Evolutionary conservation across 495 filamentous ascomycete species (phyloP).

Genomic region (Lasiosphaeria miniovina): DNA sequence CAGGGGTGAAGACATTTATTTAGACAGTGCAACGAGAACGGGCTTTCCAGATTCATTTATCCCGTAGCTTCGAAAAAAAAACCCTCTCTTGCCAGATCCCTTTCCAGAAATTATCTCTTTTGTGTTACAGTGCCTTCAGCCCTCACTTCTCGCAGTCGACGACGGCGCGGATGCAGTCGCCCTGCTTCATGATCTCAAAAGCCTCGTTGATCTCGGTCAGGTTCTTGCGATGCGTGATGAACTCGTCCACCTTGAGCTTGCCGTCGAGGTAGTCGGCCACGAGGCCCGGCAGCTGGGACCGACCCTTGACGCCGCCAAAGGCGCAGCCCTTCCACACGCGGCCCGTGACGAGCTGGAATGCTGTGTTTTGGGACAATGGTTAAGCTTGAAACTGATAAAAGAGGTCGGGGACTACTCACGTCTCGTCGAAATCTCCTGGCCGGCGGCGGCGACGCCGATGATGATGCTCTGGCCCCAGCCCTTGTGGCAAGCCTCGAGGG

Average conservation of each 20-base stretch:
- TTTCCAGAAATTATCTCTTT: neutral
- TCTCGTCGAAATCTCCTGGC: conserved; percentile 92
- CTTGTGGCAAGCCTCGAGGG: conserved; percentile 97
- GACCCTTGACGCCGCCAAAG: conserved; percentile 97
- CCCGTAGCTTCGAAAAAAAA: too few relatives aligned
- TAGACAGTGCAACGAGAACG: too few relatives aligned
- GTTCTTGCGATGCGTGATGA: conserved; percentile 92
- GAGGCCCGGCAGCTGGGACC: conserved; percentile 82
- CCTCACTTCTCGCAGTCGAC: conserved; percentile 51
- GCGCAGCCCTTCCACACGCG: conserved; percentile 97
- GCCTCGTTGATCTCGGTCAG: conserved; percentile 80
- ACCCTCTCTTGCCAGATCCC: too few relatives aligned
- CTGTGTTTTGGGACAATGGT: conserved; percentile 45
- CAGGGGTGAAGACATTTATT: too few relatives aligned
- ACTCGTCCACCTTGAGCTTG: conserved; percentile 96
- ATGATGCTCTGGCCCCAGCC: conserved; percentile 98
- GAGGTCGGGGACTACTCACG: conserved; percentile 60
- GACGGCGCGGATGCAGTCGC: conserved; percentile 91
- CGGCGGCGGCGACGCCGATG: conserved; percentile 95
- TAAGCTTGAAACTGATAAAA: conserved; percentile 16
- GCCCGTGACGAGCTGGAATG: conserved; percentile 97
- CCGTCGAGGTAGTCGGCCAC: conserved; percentile 88
- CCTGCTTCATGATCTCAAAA: conserved; percentile 91
- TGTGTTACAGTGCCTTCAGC: neutral
- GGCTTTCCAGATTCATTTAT: too few relatives aligned